phyloP scores from a whole-genome alignment of 164 flowering plant genomes.

The Magnolia kwangsiensis region DNA sequence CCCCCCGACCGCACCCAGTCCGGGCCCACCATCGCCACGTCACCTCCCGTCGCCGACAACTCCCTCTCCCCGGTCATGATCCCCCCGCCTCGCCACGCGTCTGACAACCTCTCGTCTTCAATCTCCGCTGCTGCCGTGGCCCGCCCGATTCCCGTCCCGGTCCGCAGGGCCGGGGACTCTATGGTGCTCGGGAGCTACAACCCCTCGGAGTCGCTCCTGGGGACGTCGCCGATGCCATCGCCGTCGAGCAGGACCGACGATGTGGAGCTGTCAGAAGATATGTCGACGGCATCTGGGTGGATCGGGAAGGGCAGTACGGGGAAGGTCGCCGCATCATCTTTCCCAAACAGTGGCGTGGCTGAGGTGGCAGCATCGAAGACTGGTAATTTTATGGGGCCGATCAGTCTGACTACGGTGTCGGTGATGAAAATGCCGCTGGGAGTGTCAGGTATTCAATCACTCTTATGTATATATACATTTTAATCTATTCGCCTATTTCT shows the following conservation, averaged over 20 bases:
- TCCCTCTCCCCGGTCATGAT: slow-evolving; percentile 78
- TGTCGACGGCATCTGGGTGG: slow-evolving; percentile 23
- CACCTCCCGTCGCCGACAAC: slow-evolving; percentile 41
- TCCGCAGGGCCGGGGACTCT: slow-evolving; percentile 27
- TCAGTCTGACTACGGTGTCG: slow-evolving; percentile 28
- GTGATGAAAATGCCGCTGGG: slow-evolving; percentile 27
- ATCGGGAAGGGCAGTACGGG: slow-evolving; percentile 27
- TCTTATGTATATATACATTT: background rate
- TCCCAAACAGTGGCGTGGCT: slow-evolving; percentile 53
- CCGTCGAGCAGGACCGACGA: slow-evolving; percentile 31
- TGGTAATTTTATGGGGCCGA: slow-evolving; percentile 17
- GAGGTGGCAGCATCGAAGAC: slow-evolving; percentile 21
- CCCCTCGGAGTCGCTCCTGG: slow-evolving; percentile 45
- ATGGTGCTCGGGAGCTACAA: slow-evolving; percentile 58
- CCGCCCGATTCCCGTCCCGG: slow-evolving; percentile 33
- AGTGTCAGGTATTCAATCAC: slow-evolving; percentile 18
- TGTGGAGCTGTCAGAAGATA: slow-evolving; percentile 46
- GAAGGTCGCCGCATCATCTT: slow-evolving; percentile 37
- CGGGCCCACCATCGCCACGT: slow-evolving; percentile 31
- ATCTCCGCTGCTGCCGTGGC: background rate
- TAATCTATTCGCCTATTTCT: background rate
- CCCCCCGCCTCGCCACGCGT: slow-evolving; percentile 62
- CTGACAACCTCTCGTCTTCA: slow-evolving; percentile 32
- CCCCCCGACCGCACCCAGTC: slow-evolving; percentile 42
- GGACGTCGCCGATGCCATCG: slow-evolving; percentile 29